Percentiles rank a stretch among this genome's conserved stretches.
Conservation (phyloP, 129 eudicot species). For the Flaveria bidentis region DNA sequence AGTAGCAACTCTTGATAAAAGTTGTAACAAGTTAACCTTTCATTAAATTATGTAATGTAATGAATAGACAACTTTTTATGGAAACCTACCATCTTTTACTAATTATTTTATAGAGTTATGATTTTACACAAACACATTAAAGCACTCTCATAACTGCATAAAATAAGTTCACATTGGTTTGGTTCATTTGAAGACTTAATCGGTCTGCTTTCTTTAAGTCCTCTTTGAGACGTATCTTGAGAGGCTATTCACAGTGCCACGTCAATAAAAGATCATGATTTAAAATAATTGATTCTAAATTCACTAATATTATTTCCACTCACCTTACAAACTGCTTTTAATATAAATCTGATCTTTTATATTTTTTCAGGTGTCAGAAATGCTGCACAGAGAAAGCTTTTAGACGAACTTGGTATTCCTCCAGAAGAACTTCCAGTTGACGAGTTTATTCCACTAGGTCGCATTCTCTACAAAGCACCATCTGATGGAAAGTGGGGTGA, state of each 20-base stretch:
- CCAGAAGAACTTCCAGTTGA: slow-evolving; percentile 94
- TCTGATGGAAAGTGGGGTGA: slow-evolving; percentile 99
- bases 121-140: not conserved
- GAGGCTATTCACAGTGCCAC: too few relatives aligned
- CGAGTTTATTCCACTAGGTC: slow-evolving; percentile 78
- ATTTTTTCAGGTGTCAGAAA: slow-evolving; percentile 68
- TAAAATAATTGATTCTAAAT: not conserved
- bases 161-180: too few relatives aligned
- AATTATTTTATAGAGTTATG: too few relatives aligned
- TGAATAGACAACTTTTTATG: not conserved
- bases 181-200: too few relatives aligned
- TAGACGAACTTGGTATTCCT: slow-evolving; percentile 93
- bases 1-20: not conserved
- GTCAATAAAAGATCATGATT: too few relatives aligned
- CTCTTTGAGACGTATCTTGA: too few relatives aligned
- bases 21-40: not conserved
- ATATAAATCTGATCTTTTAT: not conserved
- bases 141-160: not conserved
- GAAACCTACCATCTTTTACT: not conserved
- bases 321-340: not conserved
- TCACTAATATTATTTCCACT: not conserved
- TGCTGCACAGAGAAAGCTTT: slow-evolving; percentile 98
- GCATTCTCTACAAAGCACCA: slow-evolving; percentile 94
- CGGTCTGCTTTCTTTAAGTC: too few relatives aligned
- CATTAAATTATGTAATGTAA: not conserved